Conservation (phyloP, 441 rosid genomes). For the Erysimum cheiri region DNA sequence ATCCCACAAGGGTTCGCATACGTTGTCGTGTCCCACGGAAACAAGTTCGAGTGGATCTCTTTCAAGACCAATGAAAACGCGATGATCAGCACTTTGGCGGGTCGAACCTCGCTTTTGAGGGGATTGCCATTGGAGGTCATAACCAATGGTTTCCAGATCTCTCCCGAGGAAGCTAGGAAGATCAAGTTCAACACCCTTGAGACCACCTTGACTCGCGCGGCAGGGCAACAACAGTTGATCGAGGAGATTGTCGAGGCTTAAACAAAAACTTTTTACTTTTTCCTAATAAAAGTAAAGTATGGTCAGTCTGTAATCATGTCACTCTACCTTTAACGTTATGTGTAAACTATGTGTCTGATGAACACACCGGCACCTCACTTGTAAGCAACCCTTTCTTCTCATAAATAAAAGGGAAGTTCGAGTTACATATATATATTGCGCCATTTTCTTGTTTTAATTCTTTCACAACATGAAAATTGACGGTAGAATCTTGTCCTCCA, state of each 20-base stretch:
- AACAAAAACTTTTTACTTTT: slow-evolving; percentile 4
- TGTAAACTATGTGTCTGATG: slow-evolving; percentile 33
- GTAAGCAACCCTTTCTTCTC: slow-evolving; percentile 35
- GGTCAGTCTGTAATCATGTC: slow-evolving; percentile 29
- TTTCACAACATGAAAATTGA: background rate
- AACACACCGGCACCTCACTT: slow-evolving; percentile 40
- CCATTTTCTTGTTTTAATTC: background rate
- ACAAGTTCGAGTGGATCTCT: slow-evolving; percentile 66
- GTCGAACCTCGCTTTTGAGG: slow-evolving; percentile 60
- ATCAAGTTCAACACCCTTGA: slow-evolving; percentile 57
- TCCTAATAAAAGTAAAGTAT: slow-evolving; percentile 28
- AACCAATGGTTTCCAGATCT: slow-evolving; percentile 54
- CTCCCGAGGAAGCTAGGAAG: slow-evolving; percentile 63
- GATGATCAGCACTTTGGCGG: slow-evolving; percentile 57
- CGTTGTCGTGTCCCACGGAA: slow-evolving; percentile 51
- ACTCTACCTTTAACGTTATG: slow-evolving; percentile 24
- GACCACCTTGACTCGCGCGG: slow-evolving; percentile 39
- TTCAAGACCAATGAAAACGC: slow-evolving; percentile 80
- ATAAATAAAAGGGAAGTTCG: slow-evolving; percentile 41
- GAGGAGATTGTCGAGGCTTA: slow-evolving; percentile 42
- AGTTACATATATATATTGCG: slow-evolving; percentile 19
- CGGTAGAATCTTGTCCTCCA: too few relatives aligned
- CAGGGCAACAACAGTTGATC: slow-evolving; percentile 32
- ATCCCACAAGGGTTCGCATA: slow-evolving; percentile 75
- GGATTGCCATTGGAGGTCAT: slow-evolving; percentile 66